Base-by-base conservation (phyloP, 2,329 filamentous ascomycete genomes). In the Aspergillus sergii region DNA sequence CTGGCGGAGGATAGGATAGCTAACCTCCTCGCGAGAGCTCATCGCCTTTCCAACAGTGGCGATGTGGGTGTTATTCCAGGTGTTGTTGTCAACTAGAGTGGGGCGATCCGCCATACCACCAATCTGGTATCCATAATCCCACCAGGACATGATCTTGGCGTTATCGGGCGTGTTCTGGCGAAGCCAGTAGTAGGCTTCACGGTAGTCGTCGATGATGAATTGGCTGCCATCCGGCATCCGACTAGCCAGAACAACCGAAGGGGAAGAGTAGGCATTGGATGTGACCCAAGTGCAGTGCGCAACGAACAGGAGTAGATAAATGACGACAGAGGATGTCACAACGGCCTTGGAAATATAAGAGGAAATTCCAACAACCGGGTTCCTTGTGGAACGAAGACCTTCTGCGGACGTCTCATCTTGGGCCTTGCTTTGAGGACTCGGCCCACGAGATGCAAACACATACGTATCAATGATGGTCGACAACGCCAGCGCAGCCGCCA, bases 31-130 rank as follows among this genome's bases (percentile, higher is more conserved):
- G 53, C 92, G 86, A 9, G 94, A 97, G 82, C 91, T 95, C 95
- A 99, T 98, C 48, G 95, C 95, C 83, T 99, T 99, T 75, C 95
- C 95, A 63, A 99, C 95, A 16, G 95, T 99, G 59, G 95, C 95
- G 80, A 99, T 99, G 79, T 99, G 95, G 9, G 95, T 99, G 84
- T 99, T 99, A 85, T 99, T 99, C 95, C 95, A 99, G 2, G 95
- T 99, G 83, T 99, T 99, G 85, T 99, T 99, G 84, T 99, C 95
- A 39, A 99, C 95, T 39, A 99, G 85, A 1, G 95, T 99, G 39
- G 95, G 95, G 60, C 95, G 88, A 79, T 99, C 95, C 57, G 95
- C 95, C 95, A 99, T 99, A 70, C 95, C 95, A 82, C 95, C 95
- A 79, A 99, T 99, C 82, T 99, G 95, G 83, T 99, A 99, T 69